Evolutionary conservation across 176 grass and related monocot genomes (phyloP).

Genomic region (Paspalum vaginatum): DNA sequence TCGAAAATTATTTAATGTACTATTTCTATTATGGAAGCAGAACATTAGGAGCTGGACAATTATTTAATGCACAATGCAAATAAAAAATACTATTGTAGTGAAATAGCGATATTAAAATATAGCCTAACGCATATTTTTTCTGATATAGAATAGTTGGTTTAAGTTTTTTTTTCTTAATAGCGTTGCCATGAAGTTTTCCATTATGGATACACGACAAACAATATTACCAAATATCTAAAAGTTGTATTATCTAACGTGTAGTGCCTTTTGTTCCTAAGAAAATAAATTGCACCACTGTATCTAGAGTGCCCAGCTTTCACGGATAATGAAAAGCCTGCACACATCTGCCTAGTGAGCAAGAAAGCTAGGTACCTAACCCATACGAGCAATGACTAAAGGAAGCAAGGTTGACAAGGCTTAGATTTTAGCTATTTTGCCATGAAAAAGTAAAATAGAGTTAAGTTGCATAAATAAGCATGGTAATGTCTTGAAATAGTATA

Average conservation of each 20-base stretch:
- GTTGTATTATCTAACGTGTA: not conserved
- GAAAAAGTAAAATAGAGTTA: not conserved
- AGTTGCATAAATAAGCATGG: not conserved
- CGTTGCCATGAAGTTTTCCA: not conserved
- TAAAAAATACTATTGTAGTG: not conserved
- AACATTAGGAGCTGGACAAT: not conserved
- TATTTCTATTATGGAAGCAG: not conserved
- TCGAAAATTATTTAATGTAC: not conserved
- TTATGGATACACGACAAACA: not conserved
- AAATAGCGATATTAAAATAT: not conserved
- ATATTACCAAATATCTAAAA: slow-evolving; percentile 17
- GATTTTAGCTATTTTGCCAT: not conserved
- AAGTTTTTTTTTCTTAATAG: too few relatives aligned
- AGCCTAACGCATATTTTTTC: not conserved
- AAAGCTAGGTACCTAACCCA: not conserved
- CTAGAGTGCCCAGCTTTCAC: not conserved
- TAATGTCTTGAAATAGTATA: not conserved
- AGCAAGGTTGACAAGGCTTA: not conserved
- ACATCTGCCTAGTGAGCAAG: too few relatives aligned
- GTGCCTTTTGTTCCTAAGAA: not conserved
- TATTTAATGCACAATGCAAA: slow-evolving; percentile 1
- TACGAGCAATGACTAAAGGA: not conserved
- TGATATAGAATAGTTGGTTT: too few relatives aligned
- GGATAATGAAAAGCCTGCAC: not conserved
- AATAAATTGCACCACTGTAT: not conserved